These are phyloP conservation scores for Nidularia pulvinata DNA, from an alignment of 768 basidiomycete genomes.

Conservation along the genomic window DNA sequence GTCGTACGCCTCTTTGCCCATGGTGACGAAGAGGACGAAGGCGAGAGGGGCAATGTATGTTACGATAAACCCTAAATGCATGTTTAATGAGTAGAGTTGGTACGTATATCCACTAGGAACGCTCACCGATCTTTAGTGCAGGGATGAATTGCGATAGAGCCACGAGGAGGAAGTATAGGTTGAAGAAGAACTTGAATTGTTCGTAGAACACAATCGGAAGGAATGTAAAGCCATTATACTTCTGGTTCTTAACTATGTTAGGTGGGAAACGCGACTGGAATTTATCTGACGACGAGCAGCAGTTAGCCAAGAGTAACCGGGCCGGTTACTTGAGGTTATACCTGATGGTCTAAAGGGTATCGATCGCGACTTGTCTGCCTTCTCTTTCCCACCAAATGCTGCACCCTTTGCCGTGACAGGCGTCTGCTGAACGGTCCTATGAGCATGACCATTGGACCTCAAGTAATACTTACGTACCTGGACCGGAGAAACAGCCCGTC, in stretches of 20 bases:
- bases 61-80: constrained; percentile 76
- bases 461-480: constrained; percentile 11
- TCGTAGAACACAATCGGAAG: constrained; percentile 97
- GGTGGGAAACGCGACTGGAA: constrained; percentile 72
- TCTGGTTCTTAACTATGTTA: constrained; percentile 96
- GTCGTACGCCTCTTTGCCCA: constrained; percentile 99
- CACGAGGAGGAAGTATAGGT: constrained; percentile 96
- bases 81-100: background rate
- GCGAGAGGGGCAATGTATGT: constrained; percentile 97
- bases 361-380: constrained; percentile 66
- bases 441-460: background rate
- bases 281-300: constrained; percentile 49
- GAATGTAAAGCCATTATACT: constrained; percentile 97
- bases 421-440: background rate
- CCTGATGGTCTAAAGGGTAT: constrained; percentile 79
- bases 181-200: constrained; percentile 99
- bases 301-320: constrained; percentile 1
- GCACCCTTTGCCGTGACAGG: too few relatives aligned
- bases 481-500: constrained; percentile 4
- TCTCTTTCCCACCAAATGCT: too few relatives aligned
- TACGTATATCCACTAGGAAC: background rate
- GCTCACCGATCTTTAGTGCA: constrained; percentile 90
- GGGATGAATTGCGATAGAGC: constrained; percentile 97
- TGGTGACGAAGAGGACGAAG: constrained; percentile 92
- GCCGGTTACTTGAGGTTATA: constrained; percentile 17